Conservation (phyloP, 345 rosid species). For the Eucalyptus globulus region DNA sequence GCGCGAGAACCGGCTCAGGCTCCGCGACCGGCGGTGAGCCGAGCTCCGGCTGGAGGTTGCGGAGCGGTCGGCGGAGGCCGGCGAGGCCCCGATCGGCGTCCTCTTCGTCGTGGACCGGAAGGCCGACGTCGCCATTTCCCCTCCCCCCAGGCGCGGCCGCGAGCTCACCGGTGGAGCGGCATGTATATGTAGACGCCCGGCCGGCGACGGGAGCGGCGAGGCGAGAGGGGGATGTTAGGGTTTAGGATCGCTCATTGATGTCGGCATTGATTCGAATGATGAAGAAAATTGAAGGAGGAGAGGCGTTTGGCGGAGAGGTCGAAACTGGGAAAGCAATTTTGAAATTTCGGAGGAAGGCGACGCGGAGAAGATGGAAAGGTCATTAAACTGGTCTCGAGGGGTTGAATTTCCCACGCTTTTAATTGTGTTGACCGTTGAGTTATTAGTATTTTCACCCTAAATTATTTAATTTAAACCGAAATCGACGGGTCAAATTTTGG, state of each 20-base stretch:
- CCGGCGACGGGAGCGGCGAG: background rate
- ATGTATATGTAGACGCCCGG: background rate
- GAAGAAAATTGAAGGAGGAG: background rate
- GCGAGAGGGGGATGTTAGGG: background rate
- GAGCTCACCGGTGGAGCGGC: background rate
- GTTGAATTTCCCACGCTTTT: background rate
- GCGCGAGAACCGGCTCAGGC: slow-evolving; percentile 79
- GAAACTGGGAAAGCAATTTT: background rate
- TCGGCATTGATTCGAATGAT: background rate
- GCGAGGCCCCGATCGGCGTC: slow-evolving; percentile 22
- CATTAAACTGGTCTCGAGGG: background rate
- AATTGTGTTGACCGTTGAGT: background rate
- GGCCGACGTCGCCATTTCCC: slow-evolving; percentile 65
- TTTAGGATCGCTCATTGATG: background rate
- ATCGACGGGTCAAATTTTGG: background rate
- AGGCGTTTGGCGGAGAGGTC: background rate
- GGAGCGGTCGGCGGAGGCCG: slow-evolving; percentile 28
- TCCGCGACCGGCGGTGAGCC: slow-evolving; percentile 57
- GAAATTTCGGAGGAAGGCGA: background rate
- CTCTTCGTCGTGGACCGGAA: slow-evolving; percentile 57
- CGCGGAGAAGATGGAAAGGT: background rate
- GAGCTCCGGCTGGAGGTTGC: slow-evolving; percentile 24
- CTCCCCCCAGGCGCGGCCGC: background rate
- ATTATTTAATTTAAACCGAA: background rate
- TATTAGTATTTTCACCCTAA: background rate